These are phyloP conservation scores for Luffa aegyptiaca DNA, from an alignment of 306 rosid species.

Conservation along the genomic window DNA sequence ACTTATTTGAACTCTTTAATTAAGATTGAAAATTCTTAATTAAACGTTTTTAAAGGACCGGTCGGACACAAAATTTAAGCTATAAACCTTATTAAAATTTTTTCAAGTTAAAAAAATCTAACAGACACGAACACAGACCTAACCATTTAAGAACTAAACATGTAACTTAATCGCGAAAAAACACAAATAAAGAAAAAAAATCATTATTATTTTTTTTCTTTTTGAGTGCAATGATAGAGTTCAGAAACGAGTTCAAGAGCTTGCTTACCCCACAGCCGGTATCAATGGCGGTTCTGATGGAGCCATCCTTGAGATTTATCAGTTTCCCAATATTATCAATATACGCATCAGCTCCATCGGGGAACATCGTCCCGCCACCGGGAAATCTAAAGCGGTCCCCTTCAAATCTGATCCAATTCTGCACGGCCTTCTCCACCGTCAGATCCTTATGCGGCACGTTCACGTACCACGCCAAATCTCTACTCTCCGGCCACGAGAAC, in stretches of 20 bases:
- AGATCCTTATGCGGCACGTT: constrained; percentile 77
- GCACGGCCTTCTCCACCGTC: constrained; percentile 87
- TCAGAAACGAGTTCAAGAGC: background rate
- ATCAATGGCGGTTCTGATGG: constrained; percentile 76
- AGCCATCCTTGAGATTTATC: constrained; percentile 44
- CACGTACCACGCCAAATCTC: constrained; percentile 70
- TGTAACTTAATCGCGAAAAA: too few relatives aligned
- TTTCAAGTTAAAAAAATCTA: too few relatives aligned
- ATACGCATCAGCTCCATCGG: constrained; percentile 72
- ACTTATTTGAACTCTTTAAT: too few relatives aligned
- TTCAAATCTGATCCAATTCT: constrained; percentile 72
- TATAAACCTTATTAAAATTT: too few relatives aligned
- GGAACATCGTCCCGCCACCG: constrained; percentile 92
- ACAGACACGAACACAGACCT: too few relatives aligned
- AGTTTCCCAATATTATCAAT: constrained; percentile 56
- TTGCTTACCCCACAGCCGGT: constrained; percentile 81
- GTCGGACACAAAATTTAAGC: too few relatives aligned
- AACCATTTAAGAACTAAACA: too few relatives aligned
- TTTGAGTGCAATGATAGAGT: background rate
- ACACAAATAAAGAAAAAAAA: too few relatives aligned
- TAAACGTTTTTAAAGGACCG: too few relatives aligned
- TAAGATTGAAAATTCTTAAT: too few relatives aligned
- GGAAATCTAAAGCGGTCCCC: constrained; percentile 59
- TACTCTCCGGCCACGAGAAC: constrained; percentile 60
- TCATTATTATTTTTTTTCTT: too few relatives aligned